Evolutionary conservation across 2,329 filamentous ascomycete genomes (phyloP).

Genomic region (Xylariaceae sp.): DNA sequence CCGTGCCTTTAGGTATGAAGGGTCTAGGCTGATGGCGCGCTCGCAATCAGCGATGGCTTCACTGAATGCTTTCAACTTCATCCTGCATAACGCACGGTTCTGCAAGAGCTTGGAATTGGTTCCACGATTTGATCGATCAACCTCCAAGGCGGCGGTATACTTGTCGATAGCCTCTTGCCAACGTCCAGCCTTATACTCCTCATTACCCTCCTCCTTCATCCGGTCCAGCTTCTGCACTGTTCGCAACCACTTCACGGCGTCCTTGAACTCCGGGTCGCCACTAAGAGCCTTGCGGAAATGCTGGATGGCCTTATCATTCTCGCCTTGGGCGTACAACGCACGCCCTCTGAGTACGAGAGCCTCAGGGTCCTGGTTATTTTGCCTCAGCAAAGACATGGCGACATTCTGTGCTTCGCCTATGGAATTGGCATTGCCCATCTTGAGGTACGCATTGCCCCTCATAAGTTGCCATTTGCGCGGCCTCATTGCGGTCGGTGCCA

Average conservation of each 20-base stretch:
- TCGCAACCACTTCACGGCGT: constrained; percentile 81
- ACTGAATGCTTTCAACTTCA: constrained; percentile 77
- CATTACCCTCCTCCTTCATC: constrained; percentile 91
- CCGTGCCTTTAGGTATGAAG: constrained; percentile 80
- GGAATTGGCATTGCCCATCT: constrained; percentile 85
- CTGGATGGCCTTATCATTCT: constrained; percentile 90
- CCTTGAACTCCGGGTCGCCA: constrained; percentile 86
- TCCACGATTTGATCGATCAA: constrained; percentile 83
- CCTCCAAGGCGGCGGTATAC: constrained; percentile 74
- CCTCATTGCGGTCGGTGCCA: constrained; percentile 69
- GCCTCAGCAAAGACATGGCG: constrained; percentile 77
- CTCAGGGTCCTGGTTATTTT: constrained; percentile 89
- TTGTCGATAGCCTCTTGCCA: constrained; percentile 78
- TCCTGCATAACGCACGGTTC: constrained; percentile 82
- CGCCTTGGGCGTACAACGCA: constrained; percentile 82
- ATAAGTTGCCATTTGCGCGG: constrained; percentile 93
- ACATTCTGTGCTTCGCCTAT: constrained; percentile 89
- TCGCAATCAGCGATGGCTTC: constrained; percentile 82
- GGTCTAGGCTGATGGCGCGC: constrained; percentile 74
- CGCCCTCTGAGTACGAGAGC: constrained; percentile 84
- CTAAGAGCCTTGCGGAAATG: constrained; percentile 85
- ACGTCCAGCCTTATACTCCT: constrained; percentile 77
- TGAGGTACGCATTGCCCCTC: constrained; percentile 84
- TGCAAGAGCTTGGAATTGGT: constrained; percentile 93
- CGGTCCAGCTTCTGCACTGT: constrained; percentile 88